Percentiles rank a stretch among this genome's conserved stretches.
Conservation (phyloP, 2,329 filamentous ascomycete species). For the Herpotrichia juniperi region DNA sequence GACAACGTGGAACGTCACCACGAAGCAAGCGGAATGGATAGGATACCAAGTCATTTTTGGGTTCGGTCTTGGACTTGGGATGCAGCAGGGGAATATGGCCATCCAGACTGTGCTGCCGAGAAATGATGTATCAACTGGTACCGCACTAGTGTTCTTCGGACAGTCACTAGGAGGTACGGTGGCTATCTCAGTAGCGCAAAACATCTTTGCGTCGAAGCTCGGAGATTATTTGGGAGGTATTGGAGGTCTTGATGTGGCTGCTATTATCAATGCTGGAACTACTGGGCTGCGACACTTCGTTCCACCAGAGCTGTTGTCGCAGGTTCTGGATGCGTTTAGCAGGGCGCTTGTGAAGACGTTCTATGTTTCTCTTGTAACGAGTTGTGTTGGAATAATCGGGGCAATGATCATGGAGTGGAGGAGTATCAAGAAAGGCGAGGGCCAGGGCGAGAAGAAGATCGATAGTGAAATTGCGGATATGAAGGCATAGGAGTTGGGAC, state of each 20-base stretch:
- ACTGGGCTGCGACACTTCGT: constrained; percentile 5
- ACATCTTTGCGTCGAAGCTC: constrained; percentile 36
- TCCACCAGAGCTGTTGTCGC: neutral
- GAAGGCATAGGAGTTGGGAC: neutral
- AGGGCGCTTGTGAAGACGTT: constrained; percentile 14
- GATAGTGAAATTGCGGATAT: neutral
- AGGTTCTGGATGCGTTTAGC: constrained; percentile 4
- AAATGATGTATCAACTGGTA: constrained; percentile 45
- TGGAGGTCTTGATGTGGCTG: neutral
- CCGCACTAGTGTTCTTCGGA: constrained; percentile 44
- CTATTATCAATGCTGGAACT: constrained; percentile 4
- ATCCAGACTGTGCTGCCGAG: constrained; percentile 14
- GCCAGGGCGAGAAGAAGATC: constrained; percentile 1
- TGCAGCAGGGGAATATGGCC: constrained; percentile 8
- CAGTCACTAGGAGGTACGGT: constrained; percentile 48
- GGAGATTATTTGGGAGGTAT: neutral
- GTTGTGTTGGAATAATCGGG: constrained; percentile 10
- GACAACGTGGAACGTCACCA: constrained; percentile 44
- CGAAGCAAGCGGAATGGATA: constrained; percentile 47
- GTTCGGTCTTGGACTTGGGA: constrained; percentile 38
- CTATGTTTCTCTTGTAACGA: constrained; percentile 12
- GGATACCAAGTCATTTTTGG: constrained; percentile 55
- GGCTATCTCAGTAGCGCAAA: constrained; percentile 48
- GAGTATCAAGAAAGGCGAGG: constrained; percentile 17
- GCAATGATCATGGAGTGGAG: constrained; percentile 18